Conservation (phyloP, 2,329 filamentous ascomycete genomes). For the Aspergillus arachidicola region DNA sequence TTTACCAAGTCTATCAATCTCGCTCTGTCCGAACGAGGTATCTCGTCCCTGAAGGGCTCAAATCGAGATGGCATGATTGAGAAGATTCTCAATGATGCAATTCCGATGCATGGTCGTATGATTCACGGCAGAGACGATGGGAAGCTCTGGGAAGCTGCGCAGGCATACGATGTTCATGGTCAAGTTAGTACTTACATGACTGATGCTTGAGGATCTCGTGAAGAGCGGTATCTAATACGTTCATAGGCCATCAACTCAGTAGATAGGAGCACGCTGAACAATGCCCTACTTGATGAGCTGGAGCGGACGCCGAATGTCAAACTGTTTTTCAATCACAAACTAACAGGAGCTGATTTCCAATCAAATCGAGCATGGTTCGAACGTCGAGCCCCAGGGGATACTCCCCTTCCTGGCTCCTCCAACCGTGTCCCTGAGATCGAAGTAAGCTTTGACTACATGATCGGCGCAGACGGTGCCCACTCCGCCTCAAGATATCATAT, state of each 20-base stretch:
- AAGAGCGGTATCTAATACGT: conserved; percentile 5
- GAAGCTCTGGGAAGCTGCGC: conserved; percentile 72
- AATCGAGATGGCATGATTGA: conserved; percentile 69
- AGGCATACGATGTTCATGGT: conserved; percentile 87
- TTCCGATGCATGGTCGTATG: conserved; percentile 96
- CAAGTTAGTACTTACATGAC: conserved; percentile 58
- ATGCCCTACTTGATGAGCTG: conserved; percentile 78
- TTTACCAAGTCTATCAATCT: conserved; percentile 99
- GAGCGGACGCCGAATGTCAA: conserved; percentile 85
- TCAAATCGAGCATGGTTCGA: conserved; percentile 87
- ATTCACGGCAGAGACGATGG: conserved; percentile 76
- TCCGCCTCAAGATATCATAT: conserved; percentile 87
- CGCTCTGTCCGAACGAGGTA: conserved; percentile 88
- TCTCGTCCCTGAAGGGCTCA: conserved; percentile 79
- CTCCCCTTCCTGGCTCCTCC: conserved; percentile 32
- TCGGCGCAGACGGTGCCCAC: conserved; percentile 94
- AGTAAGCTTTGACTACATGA: conserved; percentile 85
- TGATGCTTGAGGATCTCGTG: conserved; percentile 1
- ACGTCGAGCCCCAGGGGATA: conserved; percentile 40
- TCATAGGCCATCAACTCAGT: conserved; percentile 77
- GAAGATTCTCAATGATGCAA: conserved; percentile 73
- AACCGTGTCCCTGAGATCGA: conserved; percentile 71
- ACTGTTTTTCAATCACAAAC: conserved; percentile 89
- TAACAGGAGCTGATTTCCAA: conserved; percentile 85
- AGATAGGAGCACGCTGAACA: conserved; percentile 82